Evolutionary conservation across 2,329 filamentous ascomycete genomes (phyloP).

Genomic region (Macrophomina tecta): DNA sequence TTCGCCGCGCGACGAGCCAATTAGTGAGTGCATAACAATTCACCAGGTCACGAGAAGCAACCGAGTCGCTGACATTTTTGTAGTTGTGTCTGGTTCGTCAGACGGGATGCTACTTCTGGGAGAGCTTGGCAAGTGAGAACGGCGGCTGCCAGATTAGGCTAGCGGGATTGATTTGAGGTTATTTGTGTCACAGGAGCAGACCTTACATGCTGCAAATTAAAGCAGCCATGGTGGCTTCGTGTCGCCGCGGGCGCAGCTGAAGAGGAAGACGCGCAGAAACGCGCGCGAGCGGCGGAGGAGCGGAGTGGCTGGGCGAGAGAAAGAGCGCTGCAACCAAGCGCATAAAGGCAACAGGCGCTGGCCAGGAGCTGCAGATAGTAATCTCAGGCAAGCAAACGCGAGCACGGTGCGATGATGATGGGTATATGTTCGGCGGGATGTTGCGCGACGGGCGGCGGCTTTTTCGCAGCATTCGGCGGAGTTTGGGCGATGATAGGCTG

Average conservation of each 20-base stretch:
- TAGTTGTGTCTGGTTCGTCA: conserved; percentile 89
- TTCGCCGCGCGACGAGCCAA: conserved; percentile 80
- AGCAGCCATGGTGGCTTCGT: conserved; percentile 4
- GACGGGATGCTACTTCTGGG: conserved; percentile 84
- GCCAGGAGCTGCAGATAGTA: conserved; percentile 7
- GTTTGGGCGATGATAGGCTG: background rate
- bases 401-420: background rate
- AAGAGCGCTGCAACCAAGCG: background rate
- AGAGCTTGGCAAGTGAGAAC: conserved; percentile 69
- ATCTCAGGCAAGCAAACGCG: conserved; percentile 9
- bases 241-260: conserved; percentile 2
- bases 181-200: conserved; percentile 18
- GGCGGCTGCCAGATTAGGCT: background rate
- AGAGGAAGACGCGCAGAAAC: conserved; percentile 11
- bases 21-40: conserved; percentile 67
- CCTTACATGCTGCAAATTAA: conserved; percentile 20
- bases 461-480: conserved; percentile 5
- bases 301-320: background rate
- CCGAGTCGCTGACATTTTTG: conserved; percentile 4
- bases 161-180: conserved; percentile 10
- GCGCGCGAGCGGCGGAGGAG: background rate
- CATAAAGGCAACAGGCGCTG: background rate
- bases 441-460: background rate
- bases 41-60: background rate
- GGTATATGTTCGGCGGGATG: conserved; percentile 1